Evolutionary conservation across 768 basidiomycete genomes (phyloP), one percentile per base, ranked within the genome.

Genomic region (Rhodocollybia butyracea): DNA sequence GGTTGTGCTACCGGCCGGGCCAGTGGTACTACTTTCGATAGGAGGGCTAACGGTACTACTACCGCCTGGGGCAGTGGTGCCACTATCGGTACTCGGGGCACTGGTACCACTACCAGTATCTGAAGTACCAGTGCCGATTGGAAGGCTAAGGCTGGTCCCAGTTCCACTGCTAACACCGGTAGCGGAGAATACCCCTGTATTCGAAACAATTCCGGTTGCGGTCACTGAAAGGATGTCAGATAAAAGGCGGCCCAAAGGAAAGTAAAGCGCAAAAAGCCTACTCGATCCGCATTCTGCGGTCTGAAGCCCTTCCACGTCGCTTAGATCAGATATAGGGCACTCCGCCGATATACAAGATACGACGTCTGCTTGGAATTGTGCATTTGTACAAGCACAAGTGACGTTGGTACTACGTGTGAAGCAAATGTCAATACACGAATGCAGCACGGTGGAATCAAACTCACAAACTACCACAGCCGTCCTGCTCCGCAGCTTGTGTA

Each of bases 11-110:
- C 62, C 61, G 59, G 27, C 43, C 40, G 26, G 11, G 13, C 34
- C 39, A 40, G 54, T n/a, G n/a, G 39, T 39, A 39, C 13, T n/a
- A 47, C 46, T 19, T 68, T 68, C 63, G 57, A 54, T 27, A n/a
- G 43, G 26, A 29, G 43, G 43, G 13, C 26, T 24, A 27, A 45
- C 26, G 65, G 32, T 36, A 38, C 32, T 38, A 6, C 48, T 34
- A 50, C 32, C 34, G n/a, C 27, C 29, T 5, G 46, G 17, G 13
- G 31, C n/a, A 21, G 46, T 32, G 5, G 46, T 32, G 22, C 29
- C 31, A 48, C 15, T 19, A 11, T 19, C 30, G 4, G 46, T 32
- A 21, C 34, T 24, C n/a, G 48, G 19, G 17, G 13, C 30, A 48
- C 15, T 13, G 27, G 31, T n/a, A 13, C 32, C 24, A 13, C 12